A percentile compares a stretch with the other conserved stretches of the same genome.
These are phyloP conservation scores for Radiomyces spectabilis DNA, from an alignment of 192 early-diverging fungal species.

Conservation along the genomic window DNA sequence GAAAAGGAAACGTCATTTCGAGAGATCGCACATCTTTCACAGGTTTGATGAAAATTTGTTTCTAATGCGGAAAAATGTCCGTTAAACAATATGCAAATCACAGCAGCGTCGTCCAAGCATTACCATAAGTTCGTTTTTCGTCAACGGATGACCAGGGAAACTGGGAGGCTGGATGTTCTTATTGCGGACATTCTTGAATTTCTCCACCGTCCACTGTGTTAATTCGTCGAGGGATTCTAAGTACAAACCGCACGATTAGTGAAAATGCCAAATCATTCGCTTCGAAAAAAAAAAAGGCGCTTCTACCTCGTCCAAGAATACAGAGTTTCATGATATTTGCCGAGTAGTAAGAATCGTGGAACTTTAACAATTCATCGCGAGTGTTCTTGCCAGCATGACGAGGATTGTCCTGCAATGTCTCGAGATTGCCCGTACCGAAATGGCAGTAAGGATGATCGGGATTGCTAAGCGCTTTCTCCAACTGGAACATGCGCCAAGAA, in stretches of 20 bases:
- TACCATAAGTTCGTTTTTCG: constrained; percentile 60
- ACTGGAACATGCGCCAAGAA: constrained; percentile 81
- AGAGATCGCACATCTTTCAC: constrained; percentile 79
- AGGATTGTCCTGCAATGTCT: constrained; percentile 72
- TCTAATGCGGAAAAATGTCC: constrained; percentile 31
- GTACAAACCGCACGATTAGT: not conserved
- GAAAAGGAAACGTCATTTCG: constrained; percentile 80
- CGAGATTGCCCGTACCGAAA: constrained; percentile 89
- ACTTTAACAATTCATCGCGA: constrained; percentile 76
- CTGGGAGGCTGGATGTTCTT: constrained; percentile 60
- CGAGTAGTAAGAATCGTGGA: constrained; percentile 86
- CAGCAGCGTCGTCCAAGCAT: not conserved
- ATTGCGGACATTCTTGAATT: constrained; percentile 74
- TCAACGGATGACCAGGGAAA: constrained; percentile 71
- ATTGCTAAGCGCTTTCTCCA: constrained; percentile 74
- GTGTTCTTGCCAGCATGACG: constrained; percentile 66
- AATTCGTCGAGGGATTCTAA: constrained; percentile 81
- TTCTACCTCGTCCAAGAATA: constrained; percentile 68
- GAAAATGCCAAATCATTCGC: too few relatives aligned
- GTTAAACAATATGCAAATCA: not conserved
- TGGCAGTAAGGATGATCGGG: constrained; percentile 76
- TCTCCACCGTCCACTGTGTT: constrained; percentile 72
- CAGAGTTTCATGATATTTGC: constrained; percentile 94
- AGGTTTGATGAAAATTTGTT: constrained; percentile 62
- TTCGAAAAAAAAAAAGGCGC: not conserved